Percentiles rank a stretch among this genome's conserved stretches.
Conservation (phyloP, 2,329 filamentous ascomycete genomes). For the Aspergillus sp. region DNA sequence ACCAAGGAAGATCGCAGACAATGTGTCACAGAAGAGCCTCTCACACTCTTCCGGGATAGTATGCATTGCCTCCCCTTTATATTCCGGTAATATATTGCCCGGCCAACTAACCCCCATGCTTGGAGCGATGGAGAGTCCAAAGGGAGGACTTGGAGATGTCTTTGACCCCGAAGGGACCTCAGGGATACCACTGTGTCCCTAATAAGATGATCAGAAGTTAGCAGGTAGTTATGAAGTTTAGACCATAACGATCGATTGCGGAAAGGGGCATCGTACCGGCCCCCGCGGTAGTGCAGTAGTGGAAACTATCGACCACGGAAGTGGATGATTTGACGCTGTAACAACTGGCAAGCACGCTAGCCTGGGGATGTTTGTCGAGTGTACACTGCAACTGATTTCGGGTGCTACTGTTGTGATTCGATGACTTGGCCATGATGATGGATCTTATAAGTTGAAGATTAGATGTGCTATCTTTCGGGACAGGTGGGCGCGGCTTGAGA, state of each 20-base stretch:
- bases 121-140: constrained; percentile 70
- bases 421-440: constrained; percentile 49
- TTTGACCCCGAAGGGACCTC: constrained; percentile 86
- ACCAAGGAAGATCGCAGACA: constrained; percentile 93
- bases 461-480: not conserved
- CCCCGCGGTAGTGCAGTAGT: constrained; percentile 93
- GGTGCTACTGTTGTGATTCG: constrained; percentile 74
- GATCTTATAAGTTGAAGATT: constrained; percentile 10
- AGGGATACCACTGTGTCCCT: constrained; percentile 93
- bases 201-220: constrained; percentile 4
- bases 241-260: not conserved
- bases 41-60: constrained; percentile 99
- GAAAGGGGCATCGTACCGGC: constrained; percentile 59
- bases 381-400: constrained; percentile 60
- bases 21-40: constrained; percentile 98
- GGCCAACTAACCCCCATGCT: constrained; percentile 58
- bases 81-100: constrained; percentile 40
- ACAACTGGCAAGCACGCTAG: constrained; percentile 86
- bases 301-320: constrained; percentile 75
- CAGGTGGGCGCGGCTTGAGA: not conserved
- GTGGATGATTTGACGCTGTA: constrained; percentile 75
- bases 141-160: constrained; percentile 86
- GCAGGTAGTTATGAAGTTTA: not conserved
- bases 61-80: constrained; percentile 86
- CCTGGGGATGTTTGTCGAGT: constrained; percentile 51